Evolutionary conservation across 805 yeast species (phyloP), one percentile per base, ranked within the genome.

Genomic region (Metschnikowia continentalis): DNA sequence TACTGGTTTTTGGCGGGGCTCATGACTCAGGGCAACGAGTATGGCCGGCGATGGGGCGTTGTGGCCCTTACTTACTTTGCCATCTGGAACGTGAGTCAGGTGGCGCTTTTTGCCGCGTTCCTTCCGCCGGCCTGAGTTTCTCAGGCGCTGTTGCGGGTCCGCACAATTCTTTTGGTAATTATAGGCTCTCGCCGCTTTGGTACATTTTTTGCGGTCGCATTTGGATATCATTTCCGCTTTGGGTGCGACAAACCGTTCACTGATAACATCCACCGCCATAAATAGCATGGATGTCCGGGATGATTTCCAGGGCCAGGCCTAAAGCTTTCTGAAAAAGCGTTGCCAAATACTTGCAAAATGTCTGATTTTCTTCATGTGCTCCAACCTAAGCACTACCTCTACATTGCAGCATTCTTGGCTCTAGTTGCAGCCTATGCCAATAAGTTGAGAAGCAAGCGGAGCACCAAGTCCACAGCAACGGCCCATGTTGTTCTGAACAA

Each of bases 71-170:
- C 80, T 1, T 58, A 68, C 6, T 86, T 81, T 58, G 56, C 82
- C 5, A 57, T 77, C 0, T 91, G 96, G 96, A 73, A 71, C 20
- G 63, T 83, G 5, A 59, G 83, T 2, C 97, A 91, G 66, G 78
- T 91, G 0, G 78, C 81, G 1, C 69, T 91, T 46, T 91, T 81
- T 69, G 88, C 86, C 6, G 84, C 84, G n/a, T 91, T 88, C 62
- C 72, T 91, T 40, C 98, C 97, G 2, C 98, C 98, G 4, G 98
- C 98, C n/a, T 90, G 65, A 65, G 64, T 8, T 15, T 8, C 13
- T 22, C 35, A 13, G 32, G 39, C 7, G 39, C 13, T 10, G 30
- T 33, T n/a, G 41, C 39, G 30, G 35, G 20, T n/a, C 23, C 38
- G 35, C 33, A 30, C 22, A 11, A 15, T 35, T 11, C n/a, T 44